Percentiles rank a stretch among this genome's conserved stretches.
Conservation (phyloP, 2,329 filamentous ascomycete species). For the Apiospora saccharicola region DNA sequence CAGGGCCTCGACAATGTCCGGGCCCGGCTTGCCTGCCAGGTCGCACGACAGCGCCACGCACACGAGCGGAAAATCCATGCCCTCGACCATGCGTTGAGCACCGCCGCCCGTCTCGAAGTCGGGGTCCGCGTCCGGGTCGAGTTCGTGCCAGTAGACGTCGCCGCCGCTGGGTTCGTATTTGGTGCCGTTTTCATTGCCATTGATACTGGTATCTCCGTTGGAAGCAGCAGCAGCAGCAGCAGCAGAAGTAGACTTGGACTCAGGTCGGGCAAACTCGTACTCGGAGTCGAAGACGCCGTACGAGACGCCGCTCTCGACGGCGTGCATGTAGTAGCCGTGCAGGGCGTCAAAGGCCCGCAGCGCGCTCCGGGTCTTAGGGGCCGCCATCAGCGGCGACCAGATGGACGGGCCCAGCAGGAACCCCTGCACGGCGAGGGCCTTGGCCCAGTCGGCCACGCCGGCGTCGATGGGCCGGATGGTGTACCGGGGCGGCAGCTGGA, state of each 20-base stretch:
- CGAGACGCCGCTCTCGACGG: slow-evolving; percentile 34
- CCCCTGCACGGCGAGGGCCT: slow-evolving; percentile 25
- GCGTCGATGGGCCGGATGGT: slow-evolving; percentile 23
- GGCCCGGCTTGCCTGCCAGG: slow-evolving; percentile 31
- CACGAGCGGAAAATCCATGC: slow-evolving; percentile 36
- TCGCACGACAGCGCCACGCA: slow-evolving; percentile 34
- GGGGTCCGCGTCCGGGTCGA: slow-evolving; percentile 33
- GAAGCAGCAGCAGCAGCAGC: background rate
- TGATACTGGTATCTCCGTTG: background rate
- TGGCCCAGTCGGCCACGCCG: slow-evolving; percentile 20
- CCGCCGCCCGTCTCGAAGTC: slow-evolving; percentile 28
- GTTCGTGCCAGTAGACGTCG: slow-evolving; percentile 35
- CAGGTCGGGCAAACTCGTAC: slow-evolving; percentile 33
- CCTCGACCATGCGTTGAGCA: slow-evolving; percentile 32
- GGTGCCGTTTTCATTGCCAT: background rate
- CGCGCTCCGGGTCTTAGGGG: slow-evolving; percentile 25
- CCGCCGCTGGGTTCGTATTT: slow-evolving; percentile 29
- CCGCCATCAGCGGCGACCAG: slow-evolving; percentile 23
- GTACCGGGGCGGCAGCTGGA: slow-evolving; percentile 21
- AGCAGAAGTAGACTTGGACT: slow-evolving; percentile 26
- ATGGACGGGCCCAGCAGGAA: slow-evolving; percentile 25
- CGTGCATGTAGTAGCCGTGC: slow-evolving; percentile 12
- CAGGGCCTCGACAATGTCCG: slow-evolving; percentile 25
- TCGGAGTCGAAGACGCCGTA: slow-evolving; percentile 37
- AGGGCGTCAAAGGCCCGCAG: slow-evolving; percentile 16